Percentiles rank a stretch among this genome's conserved stretches.
phyloP scores from a whole-genome alignment of 371 early-diverging fungal species.

The Paraphysoderma sedebokerense region DNA sequence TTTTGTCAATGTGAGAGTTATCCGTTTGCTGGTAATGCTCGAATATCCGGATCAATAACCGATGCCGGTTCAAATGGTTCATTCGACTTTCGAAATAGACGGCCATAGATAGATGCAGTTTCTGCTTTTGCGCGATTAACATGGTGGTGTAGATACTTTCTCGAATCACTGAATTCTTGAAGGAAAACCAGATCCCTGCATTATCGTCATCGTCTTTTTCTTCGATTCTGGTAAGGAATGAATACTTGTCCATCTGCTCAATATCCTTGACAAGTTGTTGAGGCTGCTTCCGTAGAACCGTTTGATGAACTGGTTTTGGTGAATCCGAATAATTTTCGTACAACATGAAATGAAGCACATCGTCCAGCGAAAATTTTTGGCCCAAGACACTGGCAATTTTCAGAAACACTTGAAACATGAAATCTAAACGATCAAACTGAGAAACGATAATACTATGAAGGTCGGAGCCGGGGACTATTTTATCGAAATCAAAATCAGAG shows the following conservation, averaged over 20 bases:
- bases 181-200: conserved; percentile 14
- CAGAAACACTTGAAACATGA: conserved; percentile 25
- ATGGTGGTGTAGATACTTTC: conserved; percentile 28
- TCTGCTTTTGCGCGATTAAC: conserved; percentile 21
- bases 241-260: conserved; percentile 19
- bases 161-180: conserved; percentile 24
- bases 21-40: conserved; percentile 26
- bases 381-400: conserved; percentile 29
- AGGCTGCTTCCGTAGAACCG: too few species aligned
- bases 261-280: conserved; percentile 9
- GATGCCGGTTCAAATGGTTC: conserved; percentile 12
- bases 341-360: conserved; percentile 19
- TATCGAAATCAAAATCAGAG: conserved; percentile 19
- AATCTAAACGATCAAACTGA: conserved; percentile 27
- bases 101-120: conserved; percentile 20
- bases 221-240: conserved; percentile 11
- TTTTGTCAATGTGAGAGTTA: conserved; percentile 12
- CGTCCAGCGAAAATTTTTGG: conserved; percentile 20
- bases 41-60: conserved; percentile 17
- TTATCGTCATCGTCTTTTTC: conserved; percentile 6
- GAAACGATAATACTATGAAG: conserved; percentile 22
- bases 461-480: conserved; percentile 18
- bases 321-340: too few species aligned
- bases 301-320: too few species aligned
- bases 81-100: conserved; percentile 16